Conservation (phyloP, 83 land plant genomes). For the Picea engelmannii region DNA sequence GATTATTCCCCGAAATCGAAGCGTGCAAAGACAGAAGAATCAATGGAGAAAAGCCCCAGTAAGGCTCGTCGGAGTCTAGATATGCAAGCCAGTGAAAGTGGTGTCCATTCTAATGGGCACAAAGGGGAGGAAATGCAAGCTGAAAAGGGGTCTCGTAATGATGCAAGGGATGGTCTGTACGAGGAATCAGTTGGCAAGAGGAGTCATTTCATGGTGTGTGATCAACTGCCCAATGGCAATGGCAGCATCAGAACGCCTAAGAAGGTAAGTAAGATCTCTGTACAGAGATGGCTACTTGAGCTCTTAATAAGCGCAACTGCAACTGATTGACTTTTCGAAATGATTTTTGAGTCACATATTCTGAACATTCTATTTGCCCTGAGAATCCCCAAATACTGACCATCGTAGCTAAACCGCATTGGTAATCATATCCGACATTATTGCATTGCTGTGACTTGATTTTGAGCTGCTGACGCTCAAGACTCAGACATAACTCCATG, state of each 20-base stretch:
- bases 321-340: not conserved
- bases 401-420: too few relatives aligned
- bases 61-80: constrained; percentile 1
- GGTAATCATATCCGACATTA: not conserved
- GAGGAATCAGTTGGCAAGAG: not conserved
- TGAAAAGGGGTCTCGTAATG: not conserved
- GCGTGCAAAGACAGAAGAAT: not conserved
- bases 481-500: too few relatives aligned
- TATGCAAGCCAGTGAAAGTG: not conserved
- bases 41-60: not conserved
- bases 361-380: not conserved
- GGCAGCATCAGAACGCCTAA: not conserved
- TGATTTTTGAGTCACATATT: not conserved
- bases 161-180: too few relatives aligned
- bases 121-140: not conserved
- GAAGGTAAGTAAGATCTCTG: not conserved
- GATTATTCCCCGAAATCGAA: too few relatives aligned
- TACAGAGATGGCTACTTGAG: not conserved
- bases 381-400: too few relatives aligned
- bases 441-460: not conserved
- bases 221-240: not conserved
- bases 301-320: not conserved
- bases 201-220: too few relatives aligned
- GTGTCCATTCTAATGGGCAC: not conserved
- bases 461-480: not conserved